Base-by-base conservation (phyloP, 352 stramenopile species). In the Phytophthora pseudosyringae region DNA sequence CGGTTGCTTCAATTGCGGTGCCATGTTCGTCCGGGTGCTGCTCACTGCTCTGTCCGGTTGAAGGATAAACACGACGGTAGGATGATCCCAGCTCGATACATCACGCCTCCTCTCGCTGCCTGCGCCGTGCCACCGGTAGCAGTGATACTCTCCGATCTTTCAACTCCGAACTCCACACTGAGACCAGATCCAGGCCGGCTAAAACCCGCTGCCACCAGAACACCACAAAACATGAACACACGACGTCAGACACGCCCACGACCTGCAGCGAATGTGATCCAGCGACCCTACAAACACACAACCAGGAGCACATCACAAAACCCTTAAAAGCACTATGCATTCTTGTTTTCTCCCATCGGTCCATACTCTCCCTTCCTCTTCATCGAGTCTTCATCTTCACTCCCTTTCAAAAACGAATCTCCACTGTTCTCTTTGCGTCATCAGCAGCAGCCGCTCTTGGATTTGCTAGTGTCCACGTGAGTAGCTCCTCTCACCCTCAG, bases 371-470 rank as follows among this genome's bases (percentile, higher is more conserved):
- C 18, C 54, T 39, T 36, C 6, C 33, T 67, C 26, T 49, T 45
- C 36, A 45, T 61, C 29, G 53, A 36, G 32, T 49, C 31, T 57
- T 54, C 47, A 61, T 59, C 28, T 43, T 61, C 39, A 60, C 46
- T 47, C 26, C 44, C 56, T 59, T 58, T 21, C 33, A 69, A 54
- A 71, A 70, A 69, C 62, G 21, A 54, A 54, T 63, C 28, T 35
- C 46, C 46, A 47, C 41, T 41, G 26, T 33, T 29, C 1, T 45
- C 18, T 41, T n/a, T 40, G n/a, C 35, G n/a, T 50, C 33, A 67
- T 73, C 43, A 85, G 63, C 80, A 89, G 67, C 80, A 89, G 44
- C 77, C 75, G 54, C 64, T 78, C 71, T 89, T 89, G 64, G 67
- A 73, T 55, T 87, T 87, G 48, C 63, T 63, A 36, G 76, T 64